Evolutionary conservation across 2,329 filamentous ascomycete species (phyloP), one percentile per base, ranked within the genome.

Genomic region (Aspergillus sp.): DNA sequence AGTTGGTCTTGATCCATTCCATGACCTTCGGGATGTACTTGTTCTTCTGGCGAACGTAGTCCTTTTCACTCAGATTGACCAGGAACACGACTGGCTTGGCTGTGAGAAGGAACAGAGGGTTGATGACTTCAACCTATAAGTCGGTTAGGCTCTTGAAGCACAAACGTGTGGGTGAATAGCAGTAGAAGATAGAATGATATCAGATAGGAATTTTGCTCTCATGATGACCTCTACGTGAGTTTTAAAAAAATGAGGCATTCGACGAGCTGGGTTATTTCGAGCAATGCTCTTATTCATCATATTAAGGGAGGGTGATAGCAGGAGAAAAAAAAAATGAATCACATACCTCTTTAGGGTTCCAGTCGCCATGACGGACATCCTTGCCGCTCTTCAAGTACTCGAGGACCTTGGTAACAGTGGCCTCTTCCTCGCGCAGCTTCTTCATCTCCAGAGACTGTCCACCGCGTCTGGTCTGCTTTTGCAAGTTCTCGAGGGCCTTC

Each of bases 241-340:
- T 81, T 82, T 15, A 15, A 82, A 82, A 64, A 66, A 78, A 81
- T 85, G 88, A 91, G 90, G 87, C 76, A 87, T 89, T 98, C 94
- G 90, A 97, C 91, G 95, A 99, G 95, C 95, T 99, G 95, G 95
- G 95, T 73, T 74, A 92, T 96, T 84, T 93, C 91, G 91, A 93
- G 92, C 91, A 84, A 86, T 89, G 92, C 93, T 95, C 90, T 97
- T 96, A 90, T 89, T 98, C 95, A 98, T 98, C 95, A 97, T 89
- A 72, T 22, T 51, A 48, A 28, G 50, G 22, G 23, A 7, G 61
- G 61, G 47, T 64, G 70, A 63, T 64, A 67, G 69, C 58, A 47
- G 62, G 53, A 47, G 66, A 66, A 68, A 72, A 66, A 68, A 72
- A 66, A 64, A 61, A 60, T 54, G 19, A 19, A 19, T 45, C 34